These are phyloP conservation scores for Juncus effusus DNA, from an alignment of 176 grass and related monocot species.

Conservation along the genomic window DNA sequence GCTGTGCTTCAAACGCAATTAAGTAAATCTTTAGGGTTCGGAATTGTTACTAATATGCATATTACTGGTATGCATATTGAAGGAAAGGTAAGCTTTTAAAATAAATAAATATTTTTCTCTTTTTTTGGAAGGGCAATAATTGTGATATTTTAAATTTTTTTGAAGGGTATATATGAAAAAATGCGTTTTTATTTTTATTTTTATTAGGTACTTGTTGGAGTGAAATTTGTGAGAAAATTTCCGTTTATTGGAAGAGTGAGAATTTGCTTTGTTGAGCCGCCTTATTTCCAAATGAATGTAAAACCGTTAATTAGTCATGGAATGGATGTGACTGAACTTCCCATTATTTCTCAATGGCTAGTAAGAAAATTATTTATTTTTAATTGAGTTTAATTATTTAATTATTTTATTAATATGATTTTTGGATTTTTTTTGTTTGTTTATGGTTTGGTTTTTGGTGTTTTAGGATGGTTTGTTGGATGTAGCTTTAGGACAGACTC, in stretches of 20 bases:
- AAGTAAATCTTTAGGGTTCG: conserved; percentile 66
- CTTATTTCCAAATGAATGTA: conserved; percentile 97
- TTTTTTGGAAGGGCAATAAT: conserved; percentile 5
- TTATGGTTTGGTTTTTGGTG: conserved; percentile 26
- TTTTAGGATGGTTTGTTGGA: conserved; percentile 87
- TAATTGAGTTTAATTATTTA: too few species aligned
- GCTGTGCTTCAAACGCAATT: conserved; percentile 74
- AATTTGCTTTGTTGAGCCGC: conserved; percentile 90
- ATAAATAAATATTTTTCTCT: conserved; percentile 6
- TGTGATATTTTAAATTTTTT: conserved; percentile 1
- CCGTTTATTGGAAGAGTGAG: conserved; percentile 88
- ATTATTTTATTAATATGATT: too few species aligned
- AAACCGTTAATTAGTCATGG: conserved; percentile 86
- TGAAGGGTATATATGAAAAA: not conserved
- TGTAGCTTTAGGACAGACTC: conserved; percentile 86
- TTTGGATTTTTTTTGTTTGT: too few species aligned
- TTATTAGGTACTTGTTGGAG: conserved; percentile 73
- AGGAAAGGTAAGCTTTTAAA: conserved; percentile 67
- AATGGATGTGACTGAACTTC: conserved; percentile 92
- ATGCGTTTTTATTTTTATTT: not conserved
- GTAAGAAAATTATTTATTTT: conserved; percentile 40
- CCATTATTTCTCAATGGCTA: conserved; percentile 93
- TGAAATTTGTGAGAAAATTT: conserved; percentile 86
- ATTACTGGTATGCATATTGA: conserved; percentile 95
- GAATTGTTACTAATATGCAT: conserved; percentile 91